Conservation (phyloP, 176 grass and related monocot genomes). For the Hsuehochloa calcarea region DNA sequence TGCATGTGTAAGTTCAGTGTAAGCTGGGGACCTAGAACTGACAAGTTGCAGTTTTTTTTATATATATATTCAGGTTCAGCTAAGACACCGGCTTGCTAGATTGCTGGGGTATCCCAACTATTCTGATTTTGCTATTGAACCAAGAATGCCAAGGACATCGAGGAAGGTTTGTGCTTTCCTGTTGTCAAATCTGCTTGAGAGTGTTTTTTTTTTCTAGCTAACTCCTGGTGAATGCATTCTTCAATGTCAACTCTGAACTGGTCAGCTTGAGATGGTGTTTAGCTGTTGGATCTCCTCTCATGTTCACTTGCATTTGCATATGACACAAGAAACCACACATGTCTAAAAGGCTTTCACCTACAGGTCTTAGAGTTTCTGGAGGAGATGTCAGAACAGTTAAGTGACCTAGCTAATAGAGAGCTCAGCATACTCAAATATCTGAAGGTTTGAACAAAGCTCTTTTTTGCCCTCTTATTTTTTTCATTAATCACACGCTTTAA, state of each 20-base stretch:
- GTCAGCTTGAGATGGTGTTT: slow-evolving; percentile 8
- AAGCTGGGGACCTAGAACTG: slow-evolving; percentile 18
- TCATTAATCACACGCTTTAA: slow-evolving; percentile 15
- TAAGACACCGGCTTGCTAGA: slow-evolving; percentile 69
- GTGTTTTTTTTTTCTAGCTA: slow-evolving; percentile 13
- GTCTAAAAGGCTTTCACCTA: slow-evolving; percentile 17
- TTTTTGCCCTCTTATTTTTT: slow-evolving; percentile 23
- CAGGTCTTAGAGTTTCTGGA: slow-evolving; percentile 95
- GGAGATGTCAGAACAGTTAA: slow-evolving; percentile 77
- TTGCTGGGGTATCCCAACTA: slow-evolving; percentile 85
- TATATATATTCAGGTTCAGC: slow-evolving; percentile 56
- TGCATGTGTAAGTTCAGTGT: slow-evolving; percentile 21
- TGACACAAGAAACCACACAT: not conserved
- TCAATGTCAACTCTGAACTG: not conserved
- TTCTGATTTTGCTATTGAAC: slow-evolving; percentile 77
- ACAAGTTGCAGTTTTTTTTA: slow-evolving; percentile 13
- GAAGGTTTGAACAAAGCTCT: slow-evolving; percentile 61
- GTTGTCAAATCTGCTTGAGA: slow-evolving; percentile 4
- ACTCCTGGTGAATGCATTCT: slow-evolving; percentile 16
- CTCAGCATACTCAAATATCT: slow-evolving; percentile 83
- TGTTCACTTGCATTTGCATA: slow-evolving; percentile 19
- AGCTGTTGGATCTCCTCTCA: not conserved
- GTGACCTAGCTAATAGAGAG: slow-evolving; percentile 64
- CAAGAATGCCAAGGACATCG: slow-evolving; percentile 72
- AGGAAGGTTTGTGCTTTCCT: slow-evolving; percentile 69